Conservation (phyloP, 2,329 filamentous ascomycete species). For the Botrytis fabae region DNA sequence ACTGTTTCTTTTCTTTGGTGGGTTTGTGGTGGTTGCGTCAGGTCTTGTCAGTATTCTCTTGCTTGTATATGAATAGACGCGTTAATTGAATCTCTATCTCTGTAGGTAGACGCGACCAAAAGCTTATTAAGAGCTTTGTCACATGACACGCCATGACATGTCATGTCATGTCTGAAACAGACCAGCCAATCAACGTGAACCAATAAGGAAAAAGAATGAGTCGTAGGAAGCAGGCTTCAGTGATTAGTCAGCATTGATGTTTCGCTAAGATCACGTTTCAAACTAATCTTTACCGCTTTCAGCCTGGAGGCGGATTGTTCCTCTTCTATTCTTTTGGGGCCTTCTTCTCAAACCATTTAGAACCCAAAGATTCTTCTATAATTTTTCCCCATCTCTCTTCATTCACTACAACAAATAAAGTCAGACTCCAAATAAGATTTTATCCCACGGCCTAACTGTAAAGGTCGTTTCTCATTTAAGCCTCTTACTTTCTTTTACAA, state of each 20-base stretch:
- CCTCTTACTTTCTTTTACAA: conserved; percentile 17
- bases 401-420: conserved; percentile 13
- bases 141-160: conserved; percentile 2
- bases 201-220: neutral
- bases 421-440: conserved; percentile 19
- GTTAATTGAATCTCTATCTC: neutral
- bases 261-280: conserved; percentile 18
- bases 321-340: conserved; percentile 15
- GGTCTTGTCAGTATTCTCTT: neutral
- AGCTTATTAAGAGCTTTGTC: neutral
- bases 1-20: neutral
- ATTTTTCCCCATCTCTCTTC: conserved; percentile 20
- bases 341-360: conserved; percentile 20
- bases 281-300: conserved; percentile 11
- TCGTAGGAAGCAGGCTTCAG: neutral
- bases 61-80: neutral
- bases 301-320: conserved; percentile 17
- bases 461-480: conserved; percentile 13
- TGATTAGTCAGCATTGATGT: neutral
- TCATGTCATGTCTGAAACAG: neutral
- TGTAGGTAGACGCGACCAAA: neutral
- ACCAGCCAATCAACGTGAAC: neutral
- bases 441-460: conserved; percentile 26
- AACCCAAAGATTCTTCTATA: conserved; percentile 23
- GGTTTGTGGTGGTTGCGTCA: neutral